phyloP scores from a whole-genome alignment of 1,139 yeast species.

The Zhuliangozyma blackwelliae region DNA sequence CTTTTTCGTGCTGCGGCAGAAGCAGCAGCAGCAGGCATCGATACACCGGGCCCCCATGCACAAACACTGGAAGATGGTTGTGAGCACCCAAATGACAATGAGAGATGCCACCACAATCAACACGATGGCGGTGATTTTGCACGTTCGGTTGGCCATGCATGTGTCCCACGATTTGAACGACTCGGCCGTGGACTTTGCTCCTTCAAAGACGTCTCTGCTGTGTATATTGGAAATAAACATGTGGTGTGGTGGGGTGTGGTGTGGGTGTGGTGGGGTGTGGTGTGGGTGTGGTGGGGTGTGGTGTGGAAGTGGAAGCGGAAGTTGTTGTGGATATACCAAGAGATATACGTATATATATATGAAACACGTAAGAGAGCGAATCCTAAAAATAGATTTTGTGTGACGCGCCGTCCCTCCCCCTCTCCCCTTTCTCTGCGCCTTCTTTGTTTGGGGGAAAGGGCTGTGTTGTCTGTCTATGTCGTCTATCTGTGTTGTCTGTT shows the following conservation, averaged over 20 bases:
- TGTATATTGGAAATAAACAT: neutral
- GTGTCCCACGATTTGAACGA: constrained; percentile 69
- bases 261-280: no score
- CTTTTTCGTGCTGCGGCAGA: constrained; percentile 21
- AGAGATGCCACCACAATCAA: constrained; percentile 58
- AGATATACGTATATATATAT: no score
- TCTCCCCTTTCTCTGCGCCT: no score
- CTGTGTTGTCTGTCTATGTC: no score
- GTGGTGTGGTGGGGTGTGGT: neutral
- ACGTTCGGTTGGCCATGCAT: constrained; percentile 72
- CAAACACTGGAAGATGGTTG: constrained; percentile 39
- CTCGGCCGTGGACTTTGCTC: constrained; percentile 42
- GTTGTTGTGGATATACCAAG: no score
- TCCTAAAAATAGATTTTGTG: no score
- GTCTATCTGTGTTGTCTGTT: no score
- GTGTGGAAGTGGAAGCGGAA: no score
- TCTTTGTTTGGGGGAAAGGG: no score
- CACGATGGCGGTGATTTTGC: constrained; percentile 77
- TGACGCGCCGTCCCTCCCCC: no score
- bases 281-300: no score
- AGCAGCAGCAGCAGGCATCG: constrained; percentile 46
- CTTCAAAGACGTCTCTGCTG: constrained; percentile 11
- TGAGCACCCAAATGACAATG: constrained; percentile 39
- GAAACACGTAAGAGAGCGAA: no score
- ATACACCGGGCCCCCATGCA: constrained; percentile 44